Evolutionary conservation across 2,329 filamentous ascomycete genomes (phyloP).

Genomic region (Scopulariopsis brevicaulis): DNA sequence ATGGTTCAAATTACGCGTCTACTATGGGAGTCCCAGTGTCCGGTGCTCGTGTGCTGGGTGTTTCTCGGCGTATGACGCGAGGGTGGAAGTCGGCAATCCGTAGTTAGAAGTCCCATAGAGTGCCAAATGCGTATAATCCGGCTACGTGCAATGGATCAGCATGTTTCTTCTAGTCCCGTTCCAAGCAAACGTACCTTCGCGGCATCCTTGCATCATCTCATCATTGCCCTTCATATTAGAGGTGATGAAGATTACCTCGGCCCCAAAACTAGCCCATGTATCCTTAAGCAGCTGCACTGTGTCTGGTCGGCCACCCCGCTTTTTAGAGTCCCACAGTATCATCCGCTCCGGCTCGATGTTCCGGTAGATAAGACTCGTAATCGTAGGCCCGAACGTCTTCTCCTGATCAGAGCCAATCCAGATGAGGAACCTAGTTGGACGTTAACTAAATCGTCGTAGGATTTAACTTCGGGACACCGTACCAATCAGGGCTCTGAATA

Average conservation of each 20-base stretch:
- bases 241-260: constrained; percentile 30
- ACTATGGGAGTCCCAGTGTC: too few relatives aligned
- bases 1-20: too few relatives aligned
- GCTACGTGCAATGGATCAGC: constrained; percentile 10
- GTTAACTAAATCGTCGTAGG: too few relatives aligned
- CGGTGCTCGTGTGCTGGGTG: too few relatives aligned
- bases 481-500: constrained; percentile 26
- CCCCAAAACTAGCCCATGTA: constrained; percentile 24
- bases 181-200: constrained; percentile 12
- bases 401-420: constrained; percentile 30
- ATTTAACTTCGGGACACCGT: too few relatives aligned
- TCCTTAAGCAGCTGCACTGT: constrained; percentile 23
- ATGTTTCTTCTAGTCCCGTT: not conserved
- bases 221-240: constrained; percentile 27
- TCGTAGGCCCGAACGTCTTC: constrained; percentile 26
- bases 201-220: constrained; percentile 29
- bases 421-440: constrained; percentile 22
- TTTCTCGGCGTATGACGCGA: too few relatives aligned
- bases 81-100: too few relatives aligned
- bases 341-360: constrained; percentile 26
- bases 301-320: constrained; percentile 25
- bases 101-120: constrained; percentile 24
- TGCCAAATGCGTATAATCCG: constrained; percentile 24
- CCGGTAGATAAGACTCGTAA: constrained; percentile 22
- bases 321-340: constrained; percentile 29